Evolutionary conservation across 441 rosid genomes (phyloP).

Genomic region (Dalechampia spathulata): DNA sequence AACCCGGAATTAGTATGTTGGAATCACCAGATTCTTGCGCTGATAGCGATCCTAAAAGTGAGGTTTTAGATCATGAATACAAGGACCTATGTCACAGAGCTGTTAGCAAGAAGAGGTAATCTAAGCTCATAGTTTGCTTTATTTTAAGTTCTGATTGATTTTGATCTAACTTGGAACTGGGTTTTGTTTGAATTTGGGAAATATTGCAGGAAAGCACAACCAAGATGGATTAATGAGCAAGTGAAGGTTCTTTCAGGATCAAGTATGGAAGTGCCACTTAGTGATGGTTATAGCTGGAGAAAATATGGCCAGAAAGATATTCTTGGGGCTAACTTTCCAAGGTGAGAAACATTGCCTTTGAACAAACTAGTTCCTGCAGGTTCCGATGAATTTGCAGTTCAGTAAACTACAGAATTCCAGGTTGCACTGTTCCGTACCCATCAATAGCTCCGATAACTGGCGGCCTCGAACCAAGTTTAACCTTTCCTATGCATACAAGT

Average conservation of each 20-base stretch:
- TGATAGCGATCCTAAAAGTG: constrained; percentile 43
- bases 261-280: constrained; percentile 42
- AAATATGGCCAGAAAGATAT: constrained; percentile 93
- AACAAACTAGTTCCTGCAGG: no score
- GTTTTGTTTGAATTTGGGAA: neutral
- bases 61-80: constrained; percentile 33
- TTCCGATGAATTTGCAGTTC: no score
- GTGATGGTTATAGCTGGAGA: constrained; percentile 88
- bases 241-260: constrained; percentile 40
- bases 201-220: constrained; percentile 43
- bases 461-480: no score
- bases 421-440: no score
- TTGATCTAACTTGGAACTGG: neutral
- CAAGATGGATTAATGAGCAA: constrained; percentile 36
- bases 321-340: constrained; percentile 73
- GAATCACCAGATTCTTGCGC: constrained; percentile 34
- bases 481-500: no score
- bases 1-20: constrained; percentile 1
- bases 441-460: no score
- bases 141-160: no score
- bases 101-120: constrained; percentile 52
- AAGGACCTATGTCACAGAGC: constrained; percentile 26
- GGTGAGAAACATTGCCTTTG: constrained; percentile 41
- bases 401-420: no score
- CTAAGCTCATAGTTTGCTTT: no score